phyloP scores from a whole-genome alignment of 768 basidiomycete species.

The Calvatia gigantea region DNA sequence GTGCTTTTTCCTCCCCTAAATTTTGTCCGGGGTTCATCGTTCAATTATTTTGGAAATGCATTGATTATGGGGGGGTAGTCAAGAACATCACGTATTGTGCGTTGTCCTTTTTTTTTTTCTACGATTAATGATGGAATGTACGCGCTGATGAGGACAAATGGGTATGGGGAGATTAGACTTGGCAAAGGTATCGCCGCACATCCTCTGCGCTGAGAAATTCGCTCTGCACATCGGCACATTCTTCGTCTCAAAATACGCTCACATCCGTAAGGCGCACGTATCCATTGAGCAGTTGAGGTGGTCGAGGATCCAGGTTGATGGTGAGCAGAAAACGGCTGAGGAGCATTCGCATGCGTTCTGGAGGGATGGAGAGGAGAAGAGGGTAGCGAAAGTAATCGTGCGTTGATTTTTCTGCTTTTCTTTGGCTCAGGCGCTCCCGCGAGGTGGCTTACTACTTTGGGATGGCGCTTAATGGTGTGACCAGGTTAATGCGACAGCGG shows the following conservation, averaged over 20 bases:
- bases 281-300: constrained; percentile 81
- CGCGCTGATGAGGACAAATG: neutral
- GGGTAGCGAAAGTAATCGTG: constrained; percentile 58
- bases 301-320: constrained; percentile 65
- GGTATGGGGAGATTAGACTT: too few relatives aligned
- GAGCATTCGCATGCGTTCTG: constrained; percentile 79
- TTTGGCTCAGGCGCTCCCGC: too few relatives aligned
- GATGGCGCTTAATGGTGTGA: too few relatives aligned
- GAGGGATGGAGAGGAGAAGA: constrained; percentile 90
- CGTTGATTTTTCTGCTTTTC: constrained; percentile 13
- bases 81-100: constrained; percentile 68
- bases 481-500: constrained; percentile 63
- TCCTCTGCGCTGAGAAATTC: constrained; percentile 81
- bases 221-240: constrained; percentile 85
- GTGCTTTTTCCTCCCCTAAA: neutral
- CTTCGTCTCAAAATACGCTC: constrained; percentile 76
- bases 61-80: constrained; percentile 32
- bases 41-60: too few relatives aligned
- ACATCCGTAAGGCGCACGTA: constrained; percentile 67
- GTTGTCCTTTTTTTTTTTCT: constrained; percentile 11
- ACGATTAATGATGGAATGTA: neutral
- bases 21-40: too few relatives aligned
- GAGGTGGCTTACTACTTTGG: too few relatives aligned
- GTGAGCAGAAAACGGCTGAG: constrained; percentile 23
- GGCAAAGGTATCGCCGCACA: constrained; percentile 86